Conservation (phyloP, 176 grass and related monocot species). For the Cymbopogon citratus region DNA sequence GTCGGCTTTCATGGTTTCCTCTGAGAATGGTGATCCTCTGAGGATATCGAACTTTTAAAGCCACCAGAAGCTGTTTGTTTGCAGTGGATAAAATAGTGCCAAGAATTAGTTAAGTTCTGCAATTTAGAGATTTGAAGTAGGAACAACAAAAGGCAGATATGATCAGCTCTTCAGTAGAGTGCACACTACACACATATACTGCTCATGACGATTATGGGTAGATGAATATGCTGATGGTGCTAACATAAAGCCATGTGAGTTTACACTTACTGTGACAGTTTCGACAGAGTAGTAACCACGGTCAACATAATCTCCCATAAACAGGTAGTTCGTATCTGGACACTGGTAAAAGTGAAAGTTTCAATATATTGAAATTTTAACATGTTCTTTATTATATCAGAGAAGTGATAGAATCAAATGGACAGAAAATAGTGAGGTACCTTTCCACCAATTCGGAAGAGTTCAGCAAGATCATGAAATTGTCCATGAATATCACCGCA, state of each 20-base stretch:
- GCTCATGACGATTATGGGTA: neutral
- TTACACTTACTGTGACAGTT: slow-evolving; percentile 83
- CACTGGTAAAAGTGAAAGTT: slow-evolving; percentile 50
- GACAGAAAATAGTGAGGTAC: slow-evolving; percentile 33
- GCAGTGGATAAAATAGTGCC: slow-evolving; percentile 21
- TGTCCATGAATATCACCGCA: slow-evolving; percentile 99
- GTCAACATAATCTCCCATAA: slow-evolving; percentile 99
- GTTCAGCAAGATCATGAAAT: slow-evolving; percentile 96
- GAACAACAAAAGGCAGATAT: neutral
- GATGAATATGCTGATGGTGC: neutral
- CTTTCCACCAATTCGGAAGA: slow-evolving; percentile 97
- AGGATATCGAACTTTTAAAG: slow-evolving; percentile 93
- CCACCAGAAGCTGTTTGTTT: slow-evolving; percentile 78
- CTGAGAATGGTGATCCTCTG: slow-evolving; percentile 98
- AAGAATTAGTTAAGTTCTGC: neutral
- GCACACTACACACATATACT: neutral
- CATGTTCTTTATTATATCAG: neutral
- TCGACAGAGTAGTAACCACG: slow-evolving; percentile 97
- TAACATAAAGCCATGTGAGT: neutral
- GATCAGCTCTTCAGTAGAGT: neutral
- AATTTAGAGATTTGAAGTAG: neutral
- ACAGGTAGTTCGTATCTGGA: slow-evolving; percentile 98
- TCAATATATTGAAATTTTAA: slow-evolving; percentile 13
- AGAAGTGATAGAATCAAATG: neutral
- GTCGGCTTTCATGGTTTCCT: slow-evolving; percentile 97